phyloP scores from a whole-genome alignment of 257 asterid genomes.

The Oldenlandia corymbosa region DNA sequence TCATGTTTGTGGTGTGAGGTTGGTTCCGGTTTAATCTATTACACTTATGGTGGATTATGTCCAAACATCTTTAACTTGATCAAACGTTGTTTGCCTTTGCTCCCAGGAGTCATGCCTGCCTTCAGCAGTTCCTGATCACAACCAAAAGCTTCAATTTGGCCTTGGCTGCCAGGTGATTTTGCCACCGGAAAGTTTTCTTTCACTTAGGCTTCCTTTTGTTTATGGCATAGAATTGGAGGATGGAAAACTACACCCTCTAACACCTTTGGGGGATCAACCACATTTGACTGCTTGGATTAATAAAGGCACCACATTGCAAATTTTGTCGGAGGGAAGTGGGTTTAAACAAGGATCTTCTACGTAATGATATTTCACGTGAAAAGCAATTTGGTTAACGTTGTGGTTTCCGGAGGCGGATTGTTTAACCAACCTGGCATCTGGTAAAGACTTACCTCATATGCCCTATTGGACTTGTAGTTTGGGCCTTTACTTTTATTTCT shows the following conservation, averaged over 20 bases:
- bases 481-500: background rate
- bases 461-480: background rate
- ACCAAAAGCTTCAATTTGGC: slow-evolving; percentile 68
- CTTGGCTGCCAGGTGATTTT: slow-evolving; percentile 77
- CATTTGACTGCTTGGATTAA: slow-evolving; percentile 78
- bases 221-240: slow-evolving; percentile 73
- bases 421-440: background rate
- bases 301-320: slow-evolving; percentile 62
- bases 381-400: background rate
- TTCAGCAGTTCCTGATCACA: slow-evolving; percentile 59
- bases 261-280: slow-evolving; percentile 68
- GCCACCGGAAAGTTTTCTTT: slow-evolving; percentile 93
- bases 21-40: background rate
- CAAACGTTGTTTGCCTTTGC: slow-evolving; percentile 18
- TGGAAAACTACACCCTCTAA: slow-evolving; percentile 67
- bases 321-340: slow-evolving; percentile 45
- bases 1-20: background rate
- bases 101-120: slow-evolving; percentile 74
- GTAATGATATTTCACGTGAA: slow-evolving; percentile 16
- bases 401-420: background rate
- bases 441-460: background rate
- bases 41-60: background rate
- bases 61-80: slow-evolving; percentile 10
- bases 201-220: slow-evolving; percentile 81
- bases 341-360: slow-evolving; percentile 38